Evolutionary conservation across 2,329 filamentous ascomycete genomes (phyloP), one percentile per base, ranked within the genome.

Genomic region (Sarocladium brachiariae): DNA sequence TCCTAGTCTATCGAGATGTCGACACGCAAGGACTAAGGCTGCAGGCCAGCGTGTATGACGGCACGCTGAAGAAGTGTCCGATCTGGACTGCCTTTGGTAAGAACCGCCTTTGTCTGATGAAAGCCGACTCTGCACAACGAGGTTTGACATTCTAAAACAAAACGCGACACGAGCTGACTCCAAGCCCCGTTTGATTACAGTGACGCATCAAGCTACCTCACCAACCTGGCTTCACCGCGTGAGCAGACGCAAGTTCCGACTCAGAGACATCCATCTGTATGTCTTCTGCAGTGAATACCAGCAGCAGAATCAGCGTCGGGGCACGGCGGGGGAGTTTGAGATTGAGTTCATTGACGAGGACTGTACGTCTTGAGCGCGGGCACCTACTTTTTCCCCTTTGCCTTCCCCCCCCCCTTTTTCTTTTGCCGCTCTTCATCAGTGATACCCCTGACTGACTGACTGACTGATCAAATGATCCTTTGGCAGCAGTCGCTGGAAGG

Each of bases 41-140:
- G 1, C 78, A 82, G 45, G 76, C 78, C 11, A 70, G 76, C 1
- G 72, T 80, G 0, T 74, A 71, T 68, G 72, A 76, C n/a, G 80
- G 78, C 2, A 72, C 75, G 49, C 59, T 81, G 47, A 69, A 66
- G 25, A 68, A 68, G 48, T 81, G 77, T 56, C 81, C 80, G 1
- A 71, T 84, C 8, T 84, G 81, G 81, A 84, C 80, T 2, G 80
- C 80, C 2, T 84, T 84, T 57, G 66, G 80, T 82, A n/a, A 37
- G 46, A 30, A 30, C 27, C 7, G n/a, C n/a, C 27, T 37, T 7
- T 19, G 34, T n/a, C 13, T 37, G 13, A n/a, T 6, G 34, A n/a
- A 37, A 37, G 13, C 16, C 34, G 13, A 37, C 13, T 37, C 7
- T 37, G 18, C 16, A 19, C n/a, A n/a, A n/a, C n/a, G n/a, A n/a